Base-by-base conservation (phyloP, 2,329 filamentous ascomycete species). In the Shiraia sp. region DNA sequence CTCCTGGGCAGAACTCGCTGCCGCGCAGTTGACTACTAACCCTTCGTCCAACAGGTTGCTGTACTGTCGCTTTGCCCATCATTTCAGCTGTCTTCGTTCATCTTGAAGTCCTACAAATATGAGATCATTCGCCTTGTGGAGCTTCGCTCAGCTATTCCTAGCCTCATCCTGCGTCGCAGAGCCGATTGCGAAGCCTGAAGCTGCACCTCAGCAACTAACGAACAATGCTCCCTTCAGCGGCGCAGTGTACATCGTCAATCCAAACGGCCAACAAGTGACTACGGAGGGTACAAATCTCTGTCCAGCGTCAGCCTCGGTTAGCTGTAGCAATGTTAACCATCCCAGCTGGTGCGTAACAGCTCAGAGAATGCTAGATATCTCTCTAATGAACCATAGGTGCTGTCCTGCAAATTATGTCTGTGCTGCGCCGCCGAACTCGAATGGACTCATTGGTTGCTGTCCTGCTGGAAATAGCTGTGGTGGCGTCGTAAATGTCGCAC, bases 241-340 rank as follows among this genome's bases (percentile, higher is more conserved):
- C 39, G 69, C 68, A 3, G 59, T 72, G 24, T 71, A 71, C 38
- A 65, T 72, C 26, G 63, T 69, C 27, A 49, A 59, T 15, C 49
- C 63, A 8, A 51, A 65, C 38, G 67, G 66, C 17, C 52, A 62
- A 35, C 51, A 63, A 12, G 56, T 70, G 16, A 63, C 57, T 15
- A 61, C 73, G 46, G 53, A 63, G 43, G 49, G 47, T n/a, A 39
- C 55, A 13, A 65, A 67, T 35, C 50, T 53, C 37, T 71, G 68
- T 42, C 68, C 68, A 16, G 52, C 53, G 8, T 57, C 56, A 3
- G 66, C 66, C n/a, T 64, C 64, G 2, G 48, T 70, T 40, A 72
- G 69, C 51, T 77, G 74, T 51, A 66, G 63, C 31, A 66, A 59
- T 22, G 72, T 76, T 33, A 57, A 65, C 24, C 62, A 71, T 30